phyloP scores from a whole-genome alignment of 345 rosid genomes.

The Salix exigua region DNA sequence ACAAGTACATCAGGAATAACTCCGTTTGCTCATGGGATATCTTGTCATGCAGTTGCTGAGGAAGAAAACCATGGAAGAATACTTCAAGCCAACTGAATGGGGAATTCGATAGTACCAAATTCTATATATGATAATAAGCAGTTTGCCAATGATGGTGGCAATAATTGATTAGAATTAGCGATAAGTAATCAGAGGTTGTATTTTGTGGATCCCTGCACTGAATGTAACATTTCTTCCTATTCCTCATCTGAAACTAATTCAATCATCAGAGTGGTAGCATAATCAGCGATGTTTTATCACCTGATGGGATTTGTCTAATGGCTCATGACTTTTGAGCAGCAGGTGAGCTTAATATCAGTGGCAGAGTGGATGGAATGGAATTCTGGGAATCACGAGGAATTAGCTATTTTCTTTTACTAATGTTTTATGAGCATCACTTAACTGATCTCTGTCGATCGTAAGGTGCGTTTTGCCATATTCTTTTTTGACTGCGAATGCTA shows the following conservation, averaged over 20 bases:
- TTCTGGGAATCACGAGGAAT: not conserved
- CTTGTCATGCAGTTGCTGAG: slow-evolving; percentile 40
- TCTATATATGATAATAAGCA: not conserved
- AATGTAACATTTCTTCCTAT: not conserved
- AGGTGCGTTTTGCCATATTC: no score
- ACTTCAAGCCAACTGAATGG: slow-evolving; percentile 57
- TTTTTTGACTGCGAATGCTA: no score
- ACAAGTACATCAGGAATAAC: not conserved
- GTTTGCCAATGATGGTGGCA: not conserved
- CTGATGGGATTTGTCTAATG: not conserved
- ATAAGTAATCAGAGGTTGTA: not conserved
- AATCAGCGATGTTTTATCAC: not conserved
- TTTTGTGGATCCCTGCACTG: not conserved
- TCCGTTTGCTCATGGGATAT: not conserved
- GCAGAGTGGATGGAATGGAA: not conserved
- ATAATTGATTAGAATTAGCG: not conserved
- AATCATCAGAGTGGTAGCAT: not conserved
- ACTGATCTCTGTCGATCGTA: not conserved
- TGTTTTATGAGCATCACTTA: not conserved
- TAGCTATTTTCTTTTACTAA: not conserved
- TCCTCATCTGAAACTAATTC: not conserved
- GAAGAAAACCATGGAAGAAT: slow-evolving; percentile 56
- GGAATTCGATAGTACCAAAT: not conserved
- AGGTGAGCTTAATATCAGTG: not conserved
- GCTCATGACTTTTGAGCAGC: not conserved